These are phyloP conservation scores for Chytriomyces confervae DNA, from an alignment of 192 early-diverging fungal genomes.

Conservation along the genomic window DNA sequence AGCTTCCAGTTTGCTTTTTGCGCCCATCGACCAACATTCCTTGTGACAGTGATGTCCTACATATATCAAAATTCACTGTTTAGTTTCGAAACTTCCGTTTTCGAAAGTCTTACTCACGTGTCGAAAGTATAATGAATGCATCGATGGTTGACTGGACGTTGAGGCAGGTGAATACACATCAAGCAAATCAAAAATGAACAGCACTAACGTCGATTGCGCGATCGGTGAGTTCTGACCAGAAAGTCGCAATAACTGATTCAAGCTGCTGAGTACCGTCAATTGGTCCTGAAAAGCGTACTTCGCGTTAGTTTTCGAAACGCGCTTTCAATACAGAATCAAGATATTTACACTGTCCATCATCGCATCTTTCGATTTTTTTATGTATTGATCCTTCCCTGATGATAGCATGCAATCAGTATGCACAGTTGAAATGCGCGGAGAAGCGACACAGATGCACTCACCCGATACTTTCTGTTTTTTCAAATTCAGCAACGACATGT, in stretches of 20 bases:
- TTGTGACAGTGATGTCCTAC: conserved; percentile 16
- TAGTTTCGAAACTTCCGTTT: neutral
- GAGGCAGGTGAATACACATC: neutral
- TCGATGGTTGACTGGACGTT: neutral
- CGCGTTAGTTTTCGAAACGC: neutral
- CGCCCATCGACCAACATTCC: neutral
- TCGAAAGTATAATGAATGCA: conserved; percentile 15
- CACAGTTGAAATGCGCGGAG: neutral
- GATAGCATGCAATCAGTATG: neutral
- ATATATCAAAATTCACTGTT: neutral
- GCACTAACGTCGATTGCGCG: neutral
- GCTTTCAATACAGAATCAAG: neutral
- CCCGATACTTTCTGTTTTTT: conserved; percentile 24
- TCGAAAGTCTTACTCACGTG: conserved; percentile 4
- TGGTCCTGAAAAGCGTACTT: neutral
- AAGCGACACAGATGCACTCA: neutral
- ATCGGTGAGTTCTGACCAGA: neutral
- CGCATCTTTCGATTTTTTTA: conserved; percentile 22
- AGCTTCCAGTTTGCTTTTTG: conserved; percentile 16
- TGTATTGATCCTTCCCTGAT: conserved; percentile 17
- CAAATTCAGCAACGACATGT: conserved; percentile 10
- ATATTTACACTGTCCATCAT: conserved; percentile 19
- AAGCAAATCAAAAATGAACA: neutral
- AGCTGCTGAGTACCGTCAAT: conserved; percentile 6
- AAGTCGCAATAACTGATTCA: conserved; percentile 2